phyloP scores from a whole-genome alignment of 495 filamentous ascomycete genomes.

The Annulohypoxylon bovei region DNA sequence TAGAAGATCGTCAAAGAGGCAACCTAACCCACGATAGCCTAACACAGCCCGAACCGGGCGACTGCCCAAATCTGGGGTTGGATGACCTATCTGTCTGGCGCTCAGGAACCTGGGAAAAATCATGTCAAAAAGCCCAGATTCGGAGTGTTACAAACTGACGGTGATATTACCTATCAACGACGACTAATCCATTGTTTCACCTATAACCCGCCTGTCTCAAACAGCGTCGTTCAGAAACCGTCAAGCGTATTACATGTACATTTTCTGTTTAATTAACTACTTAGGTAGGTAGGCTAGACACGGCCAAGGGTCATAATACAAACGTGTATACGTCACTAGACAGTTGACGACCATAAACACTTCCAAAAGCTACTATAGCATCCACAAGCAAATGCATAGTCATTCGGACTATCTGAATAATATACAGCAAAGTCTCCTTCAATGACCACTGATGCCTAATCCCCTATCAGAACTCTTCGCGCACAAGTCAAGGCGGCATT shows the following conservation, averaged over 20 bases:
- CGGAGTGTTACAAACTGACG: not conserved
- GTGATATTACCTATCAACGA: not conserved
- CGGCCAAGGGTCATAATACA: not conserved
- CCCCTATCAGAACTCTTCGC: conserved; percentile 38
- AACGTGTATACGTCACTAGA: conserved; percentile 11
- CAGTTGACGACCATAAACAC: not conserved
- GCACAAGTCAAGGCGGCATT: conserved; percentile 36
- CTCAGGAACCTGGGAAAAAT: not conserved
- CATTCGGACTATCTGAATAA: conserved; percentile 50
- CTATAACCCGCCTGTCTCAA: not conserved
- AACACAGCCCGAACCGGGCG: not conserved
- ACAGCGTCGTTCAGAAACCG: not conserved
- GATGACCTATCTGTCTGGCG: not conserved
- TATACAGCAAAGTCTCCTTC: conserved; percentile 48
- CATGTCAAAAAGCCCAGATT: conserved; percentile 23
- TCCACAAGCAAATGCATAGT: conserved; percentile 38
- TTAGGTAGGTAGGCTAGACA: not conserved
- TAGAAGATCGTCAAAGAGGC: conserved; percentile 21
- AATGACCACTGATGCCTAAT: conserved; percentile 41
- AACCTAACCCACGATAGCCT: not conserved
- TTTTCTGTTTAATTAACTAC: not conserved
- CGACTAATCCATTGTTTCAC: not conserved
- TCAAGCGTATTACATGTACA: not conserved
- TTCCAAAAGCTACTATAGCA: not conserved
- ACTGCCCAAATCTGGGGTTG: conserved; percentile 14